A percentile compares a stretch with the other conserved stretches of the same genome.
These are phyloP conservation scores for Aspergillus egyptiacus DNA, from an alignment of 495 filamentous ascomycete species.

Conservation along the genomic window DNA sequence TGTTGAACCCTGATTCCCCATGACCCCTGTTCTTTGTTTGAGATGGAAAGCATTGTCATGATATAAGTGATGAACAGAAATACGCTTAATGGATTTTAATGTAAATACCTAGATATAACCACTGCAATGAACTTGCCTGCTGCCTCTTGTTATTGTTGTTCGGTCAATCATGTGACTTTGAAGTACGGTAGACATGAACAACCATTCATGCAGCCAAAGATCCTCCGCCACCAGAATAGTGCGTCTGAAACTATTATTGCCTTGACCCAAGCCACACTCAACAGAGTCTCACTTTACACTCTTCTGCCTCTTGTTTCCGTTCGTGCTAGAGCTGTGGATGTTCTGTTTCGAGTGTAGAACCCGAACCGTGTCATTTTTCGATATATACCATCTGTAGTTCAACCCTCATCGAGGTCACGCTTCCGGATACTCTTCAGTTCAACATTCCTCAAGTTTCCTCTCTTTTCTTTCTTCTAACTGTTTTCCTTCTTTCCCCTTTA, in stretches of 20 bases:
- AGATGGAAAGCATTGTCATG: constrained; percentile 7
- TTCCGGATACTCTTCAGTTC: background rate
- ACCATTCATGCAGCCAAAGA: constrained; percentile 6
- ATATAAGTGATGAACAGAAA: constrained; percentile 6
- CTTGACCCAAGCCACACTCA: too few species aligned
- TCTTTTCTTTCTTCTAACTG: constrained; percentile 5
- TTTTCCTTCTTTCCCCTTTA: constrained; percentile 5
- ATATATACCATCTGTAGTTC: constrained; percentile 7
- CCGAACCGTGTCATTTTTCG: constrained; percentile 4
- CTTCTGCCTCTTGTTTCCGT: background rate
- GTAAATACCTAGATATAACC: constrained; percentile 12
- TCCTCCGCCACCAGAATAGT: constrained; percentile 12
- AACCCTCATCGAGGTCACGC: background rate
- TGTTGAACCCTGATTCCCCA: constrained; percentile 1
- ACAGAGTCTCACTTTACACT: background rate
- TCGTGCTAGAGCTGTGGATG: background rate
- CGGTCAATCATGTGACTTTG: background rate
- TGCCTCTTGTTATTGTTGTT: background rate
- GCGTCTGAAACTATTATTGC: constrained; percentile 2
- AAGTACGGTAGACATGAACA: constrained; percentile 5
- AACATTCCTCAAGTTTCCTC: constrained; percentile 1
- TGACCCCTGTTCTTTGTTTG: constrained; percentile 13
- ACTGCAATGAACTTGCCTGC: background rate
- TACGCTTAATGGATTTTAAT: constrained; percentile 6
- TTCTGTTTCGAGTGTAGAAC: constrained; percentile 4